Evolutionary conservation across 2,329 filamentous ascomycete genomes (phyloP), one percentile per base, ranked within the genome.

Genomic region (Fusarium nurragi): DNA sequence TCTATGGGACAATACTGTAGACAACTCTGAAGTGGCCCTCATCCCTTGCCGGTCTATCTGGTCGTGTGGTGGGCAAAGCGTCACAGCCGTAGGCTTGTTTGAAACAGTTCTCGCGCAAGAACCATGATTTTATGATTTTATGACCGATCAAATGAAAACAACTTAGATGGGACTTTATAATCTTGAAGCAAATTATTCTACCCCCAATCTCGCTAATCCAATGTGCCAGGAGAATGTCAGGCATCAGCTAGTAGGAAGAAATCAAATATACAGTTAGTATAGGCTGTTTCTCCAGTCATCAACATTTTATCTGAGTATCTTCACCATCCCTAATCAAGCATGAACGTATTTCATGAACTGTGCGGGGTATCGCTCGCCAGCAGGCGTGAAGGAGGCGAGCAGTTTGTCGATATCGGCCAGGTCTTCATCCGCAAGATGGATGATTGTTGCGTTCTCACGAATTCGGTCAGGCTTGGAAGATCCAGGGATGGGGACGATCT

Each of bases 401-500:
- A 84, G 80, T 16, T 70, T 68, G 45, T 86, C 82, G 46, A 88
- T 83, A 64, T 81, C 78, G 7, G 69, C 71, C 73, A 86, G 71
- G 63, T 88, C 86, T 6, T 78, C 79, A 4, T 81, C 77, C 2
- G 77, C 81, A 41, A 89, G 72, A 2, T 81, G 76, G 6, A 87
- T 77, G 32, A 78, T 64, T 58, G 79, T 81, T 28, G 80, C 76
- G 67, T 91, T 91, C 79, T 91, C 88, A n/a, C 78, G 69, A 12
- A 90, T 81, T 21, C 88, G 80, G 34, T 77, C 80, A 11, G 77
- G 78, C 6, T 81, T 86, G 1, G 85, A 86, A 10, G 88, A 84
- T 4, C 89, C 89, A 0, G 89, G 89, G 60, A 91, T 90, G 7
- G 88, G 88, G 47, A 91, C 84, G 60, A 90, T 84, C 16, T 70